Conservation (phyloP, 2,329 filamentous ascomycete genomes). For the Teratosphaeriaceae sp. region DNA sequence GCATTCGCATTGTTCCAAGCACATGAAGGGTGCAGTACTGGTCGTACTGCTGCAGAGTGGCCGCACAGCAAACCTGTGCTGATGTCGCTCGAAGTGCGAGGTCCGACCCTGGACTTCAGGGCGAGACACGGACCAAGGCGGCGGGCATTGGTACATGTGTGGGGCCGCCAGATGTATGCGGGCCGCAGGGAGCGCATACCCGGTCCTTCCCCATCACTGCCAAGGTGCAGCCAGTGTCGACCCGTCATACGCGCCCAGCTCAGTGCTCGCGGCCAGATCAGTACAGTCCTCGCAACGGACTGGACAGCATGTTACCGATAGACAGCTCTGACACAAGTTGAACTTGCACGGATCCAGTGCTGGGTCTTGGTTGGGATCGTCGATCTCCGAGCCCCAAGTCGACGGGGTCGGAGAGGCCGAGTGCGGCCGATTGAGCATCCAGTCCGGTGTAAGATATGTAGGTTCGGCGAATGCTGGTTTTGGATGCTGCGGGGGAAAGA, state of each 20-base stretch:
- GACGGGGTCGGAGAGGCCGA: not conserved
- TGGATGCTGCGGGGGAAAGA: not conserved
- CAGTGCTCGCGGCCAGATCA: not conserved
- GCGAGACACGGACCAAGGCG: not conserved
- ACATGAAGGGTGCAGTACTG: too few species aligned
- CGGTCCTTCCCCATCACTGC: not conserved
- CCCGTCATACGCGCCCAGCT: not conserved
- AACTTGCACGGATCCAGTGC: not conserved
- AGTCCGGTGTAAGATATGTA: not conserved
- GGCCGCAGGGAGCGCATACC: too few species aligned
- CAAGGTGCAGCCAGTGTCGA: not conserved
- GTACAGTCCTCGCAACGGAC: slow-evolving; percentile 2
- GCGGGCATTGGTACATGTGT: too few species aligned
- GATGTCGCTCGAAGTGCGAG: too few species aligned
- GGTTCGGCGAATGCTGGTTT: not conserved
- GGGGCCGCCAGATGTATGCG: too few species aligned
- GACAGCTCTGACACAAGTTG: slow-evolving; percentile 3
- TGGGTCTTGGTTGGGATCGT: not conserved
- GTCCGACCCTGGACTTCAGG: too few species aligned
- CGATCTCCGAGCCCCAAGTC: not conserved
- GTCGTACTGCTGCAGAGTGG: too few species aligned
- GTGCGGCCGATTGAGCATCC: not conserved
- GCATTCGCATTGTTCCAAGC: too few species aligned
- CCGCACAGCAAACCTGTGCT: too few species aligned
- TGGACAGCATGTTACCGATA: not conserved